Evolutionary conservation across 768 basidiomycete species (phyloP).

Genomic region (Xanthoconium stramineum): DNA sequence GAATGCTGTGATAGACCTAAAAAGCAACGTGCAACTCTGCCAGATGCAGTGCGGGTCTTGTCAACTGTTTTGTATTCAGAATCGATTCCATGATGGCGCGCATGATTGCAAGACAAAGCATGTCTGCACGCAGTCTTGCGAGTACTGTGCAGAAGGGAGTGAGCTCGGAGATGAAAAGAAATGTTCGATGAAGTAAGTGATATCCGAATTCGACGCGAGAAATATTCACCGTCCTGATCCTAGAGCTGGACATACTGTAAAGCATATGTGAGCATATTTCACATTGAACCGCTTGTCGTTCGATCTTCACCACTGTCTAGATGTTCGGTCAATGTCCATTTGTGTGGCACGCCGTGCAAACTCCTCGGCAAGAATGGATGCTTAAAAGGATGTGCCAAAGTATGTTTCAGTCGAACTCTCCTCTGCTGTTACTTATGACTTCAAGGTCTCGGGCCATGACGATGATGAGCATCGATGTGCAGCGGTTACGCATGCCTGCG

Average conservation of each 20-base stretch:
- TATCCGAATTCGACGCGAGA: background rate
- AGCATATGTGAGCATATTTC: conserved; percentile 46
- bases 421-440: background rate
- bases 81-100: conserved; percentile 41
- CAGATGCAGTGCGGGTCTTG: conserved; percentile 40
- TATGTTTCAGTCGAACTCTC: conserved; percentile 13
- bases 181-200: conserved; percentile 47
- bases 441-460: conserved; percentile 44
- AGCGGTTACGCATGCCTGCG: conserved; percentile 51
- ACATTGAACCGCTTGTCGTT: background rate
- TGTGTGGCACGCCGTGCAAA: conserved; percentile 53
- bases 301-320: conserved; percentile 17
- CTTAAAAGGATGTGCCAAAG: conserved; percentile 12
- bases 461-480: conserved; percentile 53
- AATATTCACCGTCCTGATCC: background rate
- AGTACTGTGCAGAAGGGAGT: conserved; percentile 35
- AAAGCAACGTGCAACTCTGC: conserved; percentile 30
- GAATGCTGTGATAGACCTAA: conserved; percentile 42
- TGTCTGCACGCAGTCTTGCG: conserved; percentile 41
- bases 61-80: conserved; percentile 46
- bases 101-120: conserved; percentile 55
- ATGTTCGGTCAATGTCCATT: conserved; percentile 20
- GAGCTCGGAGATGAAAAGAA: conserved; percentile 27
- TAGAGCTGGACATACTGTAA: conserved; percentile 56
- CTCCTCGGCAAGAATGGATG: conserved; percentile 23